Percentiles rank a stretch among this genome's conserved stretches.
Conservation (phyloP, 2,329 filamentous ascomycete genomes). For the Pseudofabraea citricarpa region DNA sequence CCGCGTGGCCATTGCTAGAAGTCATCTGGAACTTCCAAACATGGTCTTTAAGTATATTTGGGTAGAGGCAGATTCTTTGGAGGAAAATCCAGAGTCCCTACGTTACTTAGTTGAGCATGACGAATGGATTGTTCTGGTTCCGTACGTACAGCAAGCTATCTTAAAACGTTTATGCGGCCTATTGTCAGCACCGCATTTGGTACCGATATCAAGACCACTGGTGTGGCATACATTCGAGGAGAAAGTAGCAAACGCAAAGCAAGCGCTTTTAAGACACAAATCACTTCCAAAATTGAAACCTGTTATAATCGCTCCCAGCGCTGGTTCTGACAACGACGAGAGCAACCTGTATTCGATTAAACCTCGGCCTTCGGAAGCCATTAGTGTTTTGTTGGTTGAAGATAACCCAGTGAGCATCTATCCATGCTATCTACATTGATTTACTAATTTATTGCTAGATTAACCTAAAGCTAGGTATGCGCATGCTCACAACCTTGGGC, state of each 20-base stretch:
- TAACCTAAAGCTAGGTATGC: conserved; percentile 23
- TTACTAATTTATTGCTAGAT: conserved; percentile 14
- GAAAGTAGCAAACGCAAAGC: conserved; percentile 12
- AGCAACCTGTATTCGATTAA: too few species aligned
- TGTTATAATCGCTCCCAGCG: too few species aligned
- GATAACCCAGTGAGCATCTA: conserved; percentile 20
- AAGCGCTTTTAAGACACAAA: conserved; percentile 2
- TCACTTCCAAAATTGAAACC: too few species aligned
- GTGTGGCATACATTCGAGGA: conserved; percentile 25
- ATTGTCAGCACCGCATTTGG: conserved; percentile 16
- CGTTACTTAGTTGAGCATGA: conserved; percentile 14
- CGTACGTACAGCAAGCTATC: conserved; percentile 19
- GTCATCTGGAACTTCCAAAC: conserved; percentile 13
- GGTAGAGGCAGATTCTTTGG: conserved; percentile 19
- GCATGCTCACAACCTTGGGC: conserved; percentile 18
- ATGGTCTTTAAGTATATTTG: conserved; percentile 22
- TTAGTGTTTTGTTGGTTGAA: conserved; percentile 19
- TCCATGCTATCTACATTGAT: neutral
- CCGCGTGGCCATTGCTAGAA: conserved; percentile 12
- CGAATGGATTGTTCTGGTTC: conserved; percentile 20
- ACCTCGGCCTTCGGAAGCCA: conserved; percentile 6
- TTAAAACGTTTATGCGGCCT: conserved; percentile 17
- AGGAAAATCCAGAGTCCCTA: conserved; percentile 13
- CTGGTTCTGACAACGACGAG: too few species aligned
- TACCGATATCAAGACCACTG: conserved; percentile 22